Evolutionary conservation across 495 filamentous ascomycete genomes (phyloP).

Genomic region (Darksidea phi): DNA sequence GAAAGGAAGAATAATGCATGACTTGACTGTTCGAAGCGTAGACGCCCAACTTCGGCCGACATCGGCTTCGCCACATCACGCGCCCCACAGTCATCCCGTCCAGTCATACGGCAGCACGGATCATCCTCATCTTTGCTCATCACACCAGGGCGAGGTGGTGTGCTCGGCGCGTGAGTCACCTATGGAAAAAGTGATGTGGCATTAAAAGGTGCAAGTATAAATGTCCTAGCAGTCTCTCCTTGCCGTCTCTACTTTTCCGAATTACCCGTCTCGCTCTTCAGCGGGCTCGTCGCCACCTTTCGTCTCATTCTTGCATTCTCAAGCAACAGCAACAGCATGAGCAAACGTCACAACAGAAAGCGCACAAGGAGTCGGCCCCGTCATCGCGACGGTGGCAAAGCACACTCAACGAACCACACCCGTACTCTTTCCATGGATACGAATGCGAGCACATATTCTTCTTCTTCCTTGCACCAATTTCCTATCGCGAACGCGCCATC

Average conservation of each 20-base stretch:
- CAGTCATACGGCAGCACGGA: slow-evolving; percentile 25
- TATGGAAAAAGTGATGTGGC: slow-evolving; percentile 15
- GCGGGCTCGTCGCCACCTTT: slow-evolving; percentile 12
- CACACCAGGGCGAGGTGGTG: slow-evolving; percentile 16
- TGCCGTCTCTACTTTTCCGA: slow-evolving; percentile 7
- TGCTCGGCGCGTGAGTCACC: slow-evolving; percentile 29
- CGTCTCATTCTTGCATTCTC: slow-evolving; percentile 14
- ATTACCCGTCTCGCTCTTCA: slow-evolving; percentile 7
- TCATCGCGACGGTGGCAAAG: slow-evolving; percentile 33
- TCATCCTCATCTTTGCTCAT: not conserved
- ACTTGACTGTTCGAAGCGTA: too few species aligned
- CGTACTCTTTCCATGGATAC: slow-evolving; percentile 28
- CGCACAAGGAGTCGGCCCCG: slow-evolving; percentile 41
- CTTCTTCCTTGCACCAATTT: slow-evolving; percentile 19
- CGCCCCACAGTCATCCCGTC: slow-evolving; percentile 18
- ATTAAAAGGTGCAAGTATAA: slow-evolving; percentile 16
- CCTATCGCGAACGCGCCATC: slow-evolving; percentile 16
- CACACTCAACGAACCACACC: slow-evolving; percentile 25
- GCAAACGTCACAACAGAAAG: slow-evolving; percentile 41
- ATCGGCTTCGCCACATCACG: slow-evolving; percentile 21
- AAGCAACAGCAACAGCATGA: slow-evolving; percentile 28
- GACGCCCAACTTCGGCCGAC: too few species aligned
- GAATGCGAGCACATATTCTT: slow-evolving; percentile 23
- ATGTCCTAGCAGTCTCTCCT: slow-evolving; percentile 11
- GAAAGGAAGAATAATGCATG: slow-evolving; percentile 13